Base-by-base conservation (phyloP, 2,329 filamentous ascomycete genomes). In the Cyphellophora attinorum region DNA sequence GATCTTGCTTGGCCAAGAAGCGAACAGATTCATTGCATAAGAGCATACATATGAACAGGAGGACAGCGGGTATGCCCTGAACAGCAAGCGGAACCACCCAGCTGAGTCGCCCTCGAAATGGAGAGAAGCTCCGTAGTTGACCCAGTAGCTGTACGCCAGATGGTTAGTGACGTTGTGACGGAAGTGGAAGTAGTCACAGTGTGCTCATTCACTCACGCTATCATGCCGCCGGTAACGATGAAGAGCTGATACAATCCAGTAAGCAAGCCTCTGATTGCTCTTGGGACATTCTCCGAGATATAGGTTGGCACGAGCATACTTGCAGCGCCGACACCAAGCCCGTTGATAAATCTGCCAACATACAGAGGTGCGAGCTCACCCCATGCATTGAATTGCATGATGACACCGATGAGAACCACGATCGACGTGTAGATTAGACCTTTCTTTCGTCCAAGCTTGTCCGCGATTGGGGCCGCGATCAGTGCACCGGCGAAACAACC, bases 401-500 rank as follows among this genome's bases (percentile, higher is more conserved):
- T 25, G 11, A 48, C 61, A 6, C 68, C 59, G 4, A 61, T 59
- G 46, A 72, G 64, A 15, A 73, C 47, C 30, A 67, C 62, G 2
- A 66, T 64, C 6, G 67, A 68, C 13, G 67, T 39, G 12, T 71
- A 51, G 25, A 75, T 28, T 28, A 85, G 60, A 13, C 66, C 64
- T 11, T 42, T 48, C 29, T 69, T 69, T 34, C 77, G 67, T 11
- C 78, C 78, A 46, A 58, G 72, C 44, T 52, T 51, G 35, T 67
- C 61, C 5, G 62, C 59, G 5, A 51, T 34, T 3, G 40, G 48
- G 18, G 50, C 51, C 12, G 60, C 67, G 35, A 72, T 39, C 42
- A 82, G 62, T 38, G 76, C 76, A 18, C 77, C 77, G 35, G 72
- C 62, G 54, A 82, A 81, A 42, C 75, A 80, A 33, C 79, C 79